phyloP scores from a whole-genome alignment of 495 filamentous ascomycete genomes.

The Xylaria nigripes region DNA sequence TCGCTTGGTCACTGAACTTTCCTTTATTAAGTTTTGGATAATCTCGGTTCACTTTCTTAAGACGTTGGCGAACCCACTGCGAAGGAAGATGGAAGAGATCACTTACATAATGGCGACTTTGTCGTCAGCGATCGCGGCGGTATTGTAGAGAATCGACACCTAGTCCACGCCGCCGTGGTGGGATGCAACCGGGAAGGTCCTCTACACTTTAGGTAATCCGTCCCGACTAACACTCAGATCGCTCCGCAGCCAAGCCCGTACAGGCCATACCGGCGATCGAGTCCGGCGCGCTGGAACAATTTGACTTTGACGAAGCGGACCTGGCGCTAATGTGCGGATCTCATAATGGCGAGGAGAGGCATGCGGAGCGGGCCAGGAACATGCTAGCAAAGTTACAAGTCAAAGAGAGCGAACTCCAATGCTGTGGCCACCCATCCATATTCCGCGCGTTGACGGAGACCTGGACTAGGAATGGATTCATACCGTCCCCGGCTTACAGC shows the following conservation, averaged over 20 bases:
- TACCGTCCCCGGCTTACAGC: slow-evolving; percentile 25
- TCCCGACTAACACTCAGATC: slow-evolving; percentile 29
- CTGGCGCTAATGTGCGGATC: slow-evolving; percentile 39
- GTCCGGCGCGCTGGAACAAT: slow-evolving; percentile 17
- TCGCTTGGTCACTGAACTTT: too few relatives aligned
- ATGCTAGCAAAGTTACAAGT: slow-evolving; percentile 29
- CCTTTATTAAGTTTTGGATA: too few relatives aligned
- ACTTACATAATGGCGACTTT: background rate
- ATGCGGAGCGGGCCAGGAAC: slow-evolving; percentile 23
- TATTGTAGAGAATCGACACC: background rate
- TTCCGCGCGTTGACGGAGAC: slow-evolving; percentile 19
- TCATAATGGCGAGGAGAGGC: slow-evolving; percentile 37
- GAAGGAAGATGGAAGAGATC: background rate
- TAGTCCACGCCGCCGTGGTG: slow-evolving; percentile 31
- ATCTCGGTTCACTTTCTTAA: background rate
- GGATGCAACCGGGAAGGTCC: slow-evolving; percentile 25
- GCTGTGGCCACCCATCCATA: slow-evolving; percentile 8
- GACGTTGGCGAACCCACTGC: background rate
- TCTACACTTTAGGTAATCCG: slow-evolving; percentile 33
- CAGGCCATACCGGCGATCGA: slow-evolving; percentile 24
- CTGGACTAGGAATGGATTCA: slow-evolving; percentile 18
- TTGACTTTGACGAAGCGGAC: slow-evolving; percentile 30
- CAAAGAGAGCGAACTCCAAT: slow-evolving; percentile 23
- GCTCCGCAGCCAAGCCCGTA: slow-evolving; percentile 37
- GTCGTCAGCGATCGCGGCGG: background rate